Evolutionary conservation across 441 rosid species (phyloP).

Genomic region (Codiaeum variegatum): DNA sequence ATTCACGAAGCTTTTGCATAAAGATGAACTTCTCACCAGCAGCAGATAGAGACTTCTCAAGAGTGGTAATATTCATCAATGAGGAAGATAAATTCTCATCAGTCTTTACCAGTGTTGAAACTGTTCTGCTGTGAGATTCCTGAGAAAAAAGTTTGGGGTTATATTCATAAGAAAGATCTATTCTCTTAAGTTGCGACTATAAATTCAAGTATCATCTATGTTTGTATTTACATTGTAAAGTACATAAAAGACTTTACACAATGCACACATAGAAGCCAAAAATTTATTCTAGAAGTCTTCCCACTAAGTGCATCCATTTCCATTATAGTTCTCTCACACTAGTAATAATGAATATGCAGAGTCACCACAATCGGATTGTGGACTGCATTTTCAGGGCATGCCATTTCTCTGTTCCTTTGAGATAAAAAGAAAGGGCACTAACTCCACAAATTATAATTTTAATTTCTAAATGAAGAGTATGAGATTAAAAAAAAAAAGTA

Average conservation of each 20-base stretch:
- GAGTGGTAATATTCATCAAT: conserved; percentile 62
- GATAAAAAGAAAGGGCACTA: neutral
- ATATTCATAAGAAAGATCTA: neutral
- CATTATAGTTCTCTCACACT: neutral
- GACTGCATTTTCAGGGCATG: neutral
- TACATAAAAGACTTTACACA: neutral
- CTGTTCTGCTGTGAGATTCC: conserved; percentile 79
- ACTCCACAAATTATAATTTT: neutral
- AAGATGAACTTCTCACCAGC: conserved; percentile 98
- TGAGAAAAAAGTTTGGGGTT: conserved; percentile 25
- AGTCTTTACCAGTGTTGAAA: conserved; percentile 55
- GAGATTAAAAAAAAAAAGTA: conserved; percentile 2
- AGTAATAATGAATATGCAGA: neutral
- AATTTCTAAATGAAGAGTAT: neutral
- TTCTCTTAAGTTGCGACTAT: conserved; percentile 9
- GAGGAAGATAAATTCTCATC: conserved; percentile 86
- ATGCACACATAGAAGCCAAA: neutral
- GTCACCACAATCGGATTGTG: neutral
- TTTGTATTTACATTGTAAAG: neutral
- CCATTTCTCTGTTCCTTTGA: neutral
- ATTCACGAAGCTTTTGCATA: conserved; percentile 97
- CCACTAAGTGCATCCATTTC: neutral
- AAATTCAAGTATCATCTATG: neutral
- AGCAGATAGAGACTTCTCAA: conserved; percentile 70
- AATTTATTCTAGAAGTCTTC: neutral